Conservation (phyloP, 768 basidiomycete genomes). For the Tylopilus subfusipes region DNA sequence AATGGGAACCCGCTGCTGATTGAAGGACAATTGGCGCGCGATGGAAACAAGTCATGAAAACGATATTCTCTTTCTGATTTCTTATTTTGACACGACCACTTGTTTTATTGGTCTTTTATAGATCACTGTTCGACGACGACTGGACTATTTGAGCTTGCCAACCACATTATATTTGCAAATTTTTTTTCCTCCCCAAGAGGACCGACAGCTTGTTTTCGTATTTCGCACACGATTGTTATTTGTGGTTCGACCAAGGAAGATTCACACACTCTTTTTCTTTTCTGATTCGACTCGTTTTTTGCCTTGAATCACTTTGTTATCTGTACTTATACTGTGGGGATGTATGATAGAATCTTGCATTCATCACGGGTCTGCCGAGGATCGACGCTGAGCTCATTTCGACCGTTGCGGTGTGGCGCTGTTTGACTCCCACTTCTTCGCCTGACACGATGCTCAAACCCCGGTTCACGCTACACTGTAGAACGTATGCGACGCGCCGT, state of each 20-base stretch:
- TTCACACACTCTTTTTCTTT: slow-evolving; percentile 1
- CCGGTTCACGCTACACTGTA: slow-evolving; percentile 16
- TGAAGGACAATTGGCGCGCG: slow-evolving; percentile 16
- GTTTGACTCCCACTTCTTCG: too few species aligned
- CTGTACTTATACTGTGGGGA: slow-evolving; percentile 31
- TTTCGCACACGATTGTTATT: slow-evolving; percentile 15
- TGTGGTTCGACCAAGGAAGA: slow-evolving; percentile 4
- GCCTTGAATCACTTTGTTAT: slow-evolving; percentile 20
- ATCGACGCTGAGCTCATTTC: too few species aligned
- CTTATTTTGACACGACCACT: background rate
- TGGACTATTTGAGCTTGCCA: slow-evolving; percentile 12
- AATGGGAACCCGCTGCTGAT: slow-evolving; percentile 8
- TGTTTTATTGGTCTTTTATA: slow-evolving; percentile 6
- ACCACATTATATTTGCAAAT: slow-evolving; percentile 4
- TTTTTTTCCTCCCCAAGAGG: slow-evolving; percentile 15
- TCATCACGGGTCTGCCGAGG: background rate
- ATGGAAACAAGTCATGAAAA: slow-evolving; percentile 26
- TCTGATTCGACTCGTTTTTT: background rate
- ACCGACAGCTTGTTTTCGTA: slow-evolving; percentile 26
- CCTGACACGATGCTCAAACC: slow-evolving; percentile 21
- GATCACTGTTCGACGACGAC: slow-evolving; percentile 8
- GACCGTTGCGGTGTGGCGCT: too few species aligned
- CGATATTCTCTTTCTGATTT: background rate
- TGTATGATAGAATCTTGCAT: slow-evolving; percentile 25
- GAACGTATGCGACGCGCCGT: slow-evolving; percentile 42